Percentiles rank a stretch among this genome's conserved stretches.
These are phyloP conservation scores for Monilinia fructigena DNA, from an alignment of 2,329 filamentous ascomycete species.

Conservation along the genomic window DNA sequence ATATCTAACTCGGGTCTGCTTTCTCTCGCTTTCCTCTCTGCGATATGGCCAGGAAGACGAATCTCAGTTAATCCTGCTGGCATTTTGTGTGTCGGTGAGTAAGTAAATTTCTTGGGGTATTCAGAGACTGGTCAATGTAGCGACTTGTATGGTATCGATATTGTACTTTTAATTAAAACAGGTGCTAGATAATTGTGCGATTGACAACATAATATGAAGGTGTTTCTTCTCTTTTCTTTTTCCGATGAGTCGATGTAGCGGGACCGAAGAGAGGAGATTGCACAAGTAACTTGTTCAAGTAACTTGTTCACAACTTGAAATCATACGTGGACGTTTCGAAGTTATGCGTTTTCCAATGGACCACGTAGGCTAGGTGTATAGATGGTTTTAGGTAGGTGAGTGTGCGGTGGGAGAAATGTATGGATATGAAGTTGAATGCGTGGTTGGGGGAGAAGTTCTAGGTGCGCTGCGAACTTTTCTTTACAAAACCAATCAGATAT, in stretches of 20 bases:
- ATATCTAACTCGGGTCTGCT: conserved; percentile 37
- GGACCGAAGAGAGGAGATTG: conserved; percentile 7
- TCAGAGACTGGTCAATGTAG: conserved; percentile 17
- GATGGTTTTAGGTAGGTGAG: conserved; percentile 25
- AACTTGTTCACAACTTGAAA: conserved; percentile 17
- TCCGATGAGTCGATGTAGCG: conserved; percentile 27
- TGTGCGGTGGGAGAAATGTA: conserved; percentile 27
- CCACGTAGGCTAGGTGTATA: conserved; percentile 32
- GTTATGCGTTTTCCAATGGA: conserved; percentile 31
- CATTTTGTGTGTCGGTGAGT: conserved; percentile 28
- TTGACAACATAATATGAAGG: conserved; percentile 33
- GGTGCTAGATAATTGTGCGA: conserved; percentile 27
- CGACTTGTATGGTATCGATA: conserved; percentile 20
- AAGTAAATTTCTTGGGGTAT: not conserved
- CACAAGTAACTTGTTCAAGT: conserved; percentile 23
- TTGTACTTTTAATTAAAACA: conserved; percentile 14
- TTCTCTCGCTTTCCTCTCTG: conserved; percentile 49
- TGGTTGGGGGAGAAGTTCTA: conserved; percentile 8
- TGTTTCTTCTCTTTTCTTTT: conserved; percentile 25
- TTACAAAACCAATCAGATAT: conserved; percentile 33
- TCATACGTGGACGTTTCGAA: conserved; percentile 37
- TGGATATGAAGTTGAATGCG: conserved; percentile 26
- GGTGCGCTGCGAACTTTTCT: conserved; percentile 30
- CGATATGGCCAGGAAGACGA: conserved; percentile 53
- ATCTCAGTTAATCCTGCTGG: conserved; percentile 52